phyloP scores from a whole-genome alignment of 2,329 filamentous ascomycete genomes.

The Rhynchosporium secalis region DNA sequence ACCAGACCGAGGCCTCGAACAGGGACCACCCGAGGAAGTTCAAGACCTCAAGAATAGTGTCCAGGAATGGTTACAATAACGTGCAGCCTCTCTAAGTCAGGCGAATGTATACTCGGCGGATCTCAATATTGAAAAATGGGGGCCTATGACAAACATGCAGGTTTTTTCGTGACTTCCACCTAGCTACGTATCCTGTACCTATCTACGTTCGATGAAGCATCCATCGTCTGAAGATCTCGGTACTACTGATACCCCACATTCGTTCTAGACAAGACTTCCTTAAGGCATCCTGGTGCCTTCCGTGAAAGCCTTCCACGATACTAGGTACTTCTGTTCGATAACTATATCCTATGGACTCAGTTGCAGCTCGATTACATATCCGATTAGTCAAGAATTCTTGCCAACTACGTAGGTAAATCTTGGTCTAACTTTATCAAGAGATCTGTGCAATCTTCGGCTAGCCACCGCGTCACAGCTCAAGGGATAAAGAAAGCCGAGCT shows the following conservation, averaged over 20 bases:
- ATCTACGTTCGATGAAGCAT: no score
- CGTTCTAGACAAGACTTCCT: neutral
- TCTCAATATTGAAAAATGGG: neutral
- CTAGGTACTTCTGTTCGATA: no score
- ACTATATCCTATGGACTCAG: neutral
- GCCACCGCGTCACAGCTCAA: neutral
- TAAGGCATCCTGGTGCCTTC: neutral
- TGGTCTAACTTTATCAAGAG: no score
- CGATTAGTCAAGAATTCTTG: no score
- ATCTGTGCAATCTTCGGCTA: neutral
- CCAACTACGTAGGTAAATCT: no score
- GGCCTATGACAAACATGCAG: no score
- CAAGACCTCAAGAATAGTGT: no score
- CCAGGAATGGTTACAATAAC: neutral
- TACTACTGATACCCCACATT: neutral
- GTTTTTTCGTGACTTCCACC: neutral
- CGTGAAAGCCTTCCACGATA: neutral
- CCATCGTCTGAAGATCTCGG: neutral
- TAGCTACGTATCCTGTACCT: neutral
- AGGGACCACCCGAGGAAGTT: conserved; percentile 6
- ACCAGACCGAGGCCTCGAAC: conserved; percentile 9
- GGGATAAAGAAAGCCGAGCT: neutral
- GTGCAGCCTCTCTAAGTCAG: neutral
- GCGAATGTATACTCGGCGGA: neutral
- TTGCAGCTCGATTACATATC: no score